phyloP scores from a whole-genome alignment of 2,329 filamentous ascomycete genomes.

The Penicillium sp. region DNA sequence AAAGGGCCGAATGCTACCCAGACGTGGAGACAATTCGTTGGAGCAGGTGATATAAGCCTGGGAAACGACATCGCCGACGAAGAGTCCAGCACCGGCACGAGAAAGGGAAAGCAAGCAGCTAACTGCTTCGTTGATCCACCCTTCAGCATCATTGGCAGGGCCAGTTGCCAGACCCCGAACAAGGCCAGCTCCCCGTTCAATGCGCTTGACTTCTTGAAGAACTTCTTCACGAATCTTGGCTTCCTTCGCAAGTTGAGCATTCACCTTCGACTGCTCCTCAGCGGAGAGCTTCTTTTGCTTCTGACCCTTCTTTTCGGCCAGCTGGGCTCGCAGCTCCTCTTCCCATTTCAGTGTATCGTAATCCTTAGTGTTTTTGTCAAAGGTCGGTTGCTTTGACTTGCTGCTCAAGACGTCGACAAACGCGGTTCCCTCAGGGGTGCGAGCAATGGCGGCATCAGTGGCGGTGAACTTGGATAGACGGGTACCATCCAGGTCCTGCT shows the following conservation, averaged over 20 bases:
- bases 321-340: slow-evolving; percentile 80
- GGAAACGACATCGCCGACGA: slow-evolving; percentile 79
- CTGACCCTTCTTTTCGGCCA: slow-evolving; percentile 87
- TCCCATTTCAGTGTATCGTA: slow-evolving; percentile 98
- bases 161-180: slow-evolving; percentile 80
- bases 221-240: slow-evolving; percentile 75
- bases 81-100: slow-evolving; percentile 72
- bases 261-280: slow-evolving; percentile 88
- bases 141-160: slow-evolving; percentile 82
- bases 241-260: slow-evolving; percentile 88
- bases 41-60: slow-evolving; percentile 79
- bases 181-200: slow-evolving; percentile 83
- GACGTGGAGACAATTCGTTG: slow-evolving; percentile 70
- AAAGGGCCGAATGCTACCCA: slow-evolving; percentile 78
- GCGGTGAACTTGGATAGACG: slow-evolving; percentile 76
- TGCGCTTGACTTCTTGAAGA: slow-evolving; percentile 66
- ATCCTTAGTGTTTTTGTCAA: slow-evolving; percentile 90
- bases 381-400: slow-evolving; percentile 69
- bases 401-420: slow-evolving; percentile 91
- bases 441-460: slow-evolving; percentile 88
- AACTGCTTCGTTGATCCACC: slow-evolving; percentile 86
- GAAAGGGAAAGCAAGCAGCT: slow-evolving; percentile 73
- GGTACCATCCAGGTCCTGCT: slow-evolving; percentile 69
- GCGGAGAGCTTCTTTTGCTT: slow-evolving; percentile 85
- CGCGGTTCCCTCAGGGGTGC: slow-evolving; percentile 82